Evolutionary conservation across 148 eudicot species (phyloP).

Genomic region (Pharnaceum exiguum): DNA sequence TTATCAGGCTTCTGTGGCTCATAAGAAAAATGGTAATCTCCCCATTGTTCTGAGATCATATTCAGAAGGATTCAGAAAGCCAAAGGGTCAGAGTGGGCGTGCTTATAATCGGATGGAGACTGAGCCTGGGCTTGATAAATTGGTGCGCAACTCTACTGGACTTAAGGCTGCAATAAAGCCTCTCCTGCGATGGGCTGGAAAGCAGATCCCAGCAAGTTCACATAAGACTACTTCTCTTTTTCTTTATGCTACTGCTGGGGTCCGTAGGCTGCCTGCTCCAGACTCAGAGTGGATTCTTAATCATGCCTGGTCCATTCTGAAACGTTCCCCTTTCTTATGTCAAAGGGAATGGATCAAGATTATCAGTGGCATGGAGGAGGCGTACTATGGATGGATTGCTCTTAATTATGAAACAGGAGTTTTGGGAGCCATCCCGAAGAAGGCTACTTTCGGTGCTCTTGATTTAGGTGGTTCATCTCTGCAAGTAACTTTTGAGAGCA

Average conservation of each 20-base stretch:
- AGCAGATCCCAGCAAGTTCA: slow-evolving; percentile 71
- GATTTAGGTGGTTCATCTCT: slow-evolving; percentile 97
- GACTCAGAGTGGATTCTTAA: slow-evolving; percentile 92
- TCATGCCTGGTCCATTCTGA: slow-evolving; percentile 69
- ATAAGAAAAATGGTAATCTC: slow-evolving; percentile 50
- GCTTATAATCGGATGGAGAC: slow-evolving; percentile 98
- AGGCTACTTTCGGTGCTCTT: slow-evolving; percentile 87
- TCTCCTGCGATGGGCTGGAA: slow-evolving; percentile 85
- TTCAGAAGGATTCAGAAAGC: slow-evolving; percentile 56
- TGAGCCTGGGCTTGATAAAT: slow-evolving; percentile 93
- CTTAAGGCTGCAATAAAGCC: slow-evolving; percentile 73
- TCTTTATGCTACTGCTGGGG: slow-evolving; percentile 97
- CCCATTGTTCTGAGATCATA: slow-evolving; percentile 74
- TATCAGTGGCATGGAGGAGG: slow-evolving; percentile 93
- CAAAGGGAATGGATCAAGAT: slow-evolving; percentile 83
- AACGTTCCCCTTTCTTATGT: slow-evolving; percentile 66
- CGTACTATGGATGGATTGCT: slow-evolving; percentile 99
- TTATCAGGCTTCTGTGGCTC: slow-evolving; percentile 65
- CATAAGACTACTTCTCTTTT: slow-evolving; percentile 77
- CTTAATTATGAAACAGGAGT: slow-evolving; percentile 71
- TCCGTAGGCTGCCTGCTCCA: slow-evolving; percentile 76
- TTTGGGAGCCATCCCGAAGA: slow-evolving; percentile 65
- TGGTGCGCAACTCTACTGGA: slow-evolving; percentile 77
- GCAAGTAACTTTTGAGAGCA: slow-evolving; percentile 93
- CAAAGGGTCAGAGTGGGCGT: slow-evolving; percentile 62